Evolutionary conservation across 1,284 basidiomycete species (phyloP).

Genomic region (Cutaneotrichosporon sp.): DNA sequence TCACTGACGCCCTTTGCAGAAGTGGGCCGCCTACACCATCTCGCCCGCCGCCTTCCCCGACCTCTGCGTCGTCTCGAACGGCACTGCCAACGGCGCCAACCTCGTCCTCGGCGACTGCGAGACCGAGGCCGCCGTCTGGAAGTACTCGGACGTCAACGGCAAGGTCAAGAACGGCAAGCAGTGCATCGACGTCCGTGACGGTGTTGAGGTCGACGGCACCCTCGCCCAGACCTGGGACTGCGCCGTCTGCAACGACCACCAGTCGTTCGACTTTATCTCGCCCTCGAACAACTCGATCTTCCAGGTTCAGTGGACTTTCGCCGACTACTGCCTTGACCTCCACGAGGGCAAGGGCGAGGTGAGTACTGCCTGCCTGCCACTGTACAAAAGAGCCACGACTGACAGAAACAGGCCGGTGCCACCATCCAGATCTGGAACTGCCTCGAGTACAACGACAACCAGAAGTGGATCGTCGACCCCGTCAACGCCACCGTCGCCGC

Average conservation of each 20-base stretch:
- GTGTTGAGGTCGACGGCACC: slow-evolving; percentile 38
- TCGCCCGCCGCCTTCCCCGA: slow-evolving; percentile 33
- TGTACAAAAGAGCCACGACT: not conserved
- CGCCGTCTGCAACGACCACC: slow-evolving; percentile 39
- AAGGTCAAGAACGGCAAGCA: slow-evolving; percentile 32
- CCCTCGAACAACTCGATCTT: slow-evolving; percentile 13
- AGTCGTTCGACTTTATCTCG: slow-evolving; percentile 31
- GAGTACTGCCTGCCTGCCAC: slow-evolving; percentile 11
- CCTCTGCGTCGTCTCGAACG: slow-evolving; percentile 40
- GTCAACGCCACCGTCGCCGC: slow-evolving; percentile 19
- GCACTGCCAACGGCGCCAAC: slow-evolving; percentile 30
- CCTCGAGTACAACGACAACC: slow-evolving; percentile 41
- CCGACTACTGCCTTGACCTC: slow-evolving; percentile 42
- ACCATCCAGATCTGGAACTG: slow-evolving; percentile 45
- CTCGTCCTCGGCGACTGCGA: slow-evolving; percentile 40
- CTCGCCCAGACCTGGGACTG: slow-evolving; percentile 43
- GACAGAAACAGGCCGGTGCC: slow-evolving; percentile 15
- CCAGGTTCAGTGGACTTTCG: slow-evolving; percentile 35
- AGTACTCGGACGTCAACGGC: slow-evolving; percentile 34
- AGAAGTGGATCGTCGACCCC: slow-evolving; percentile 41
- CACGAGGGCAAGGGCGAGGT: slow-evolving; percentile 33
- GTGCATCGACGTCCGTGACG: slow-evolving; percentile 44
- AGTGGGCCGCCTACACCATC: slow-evolving; percentile 24
- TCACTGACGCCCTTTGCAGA: slow-evolving; percentile 8
- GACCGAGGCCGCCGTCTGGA: slow-evolving; percentile 15